phyloP scores from a whole-genome alignment of 352 stramenopile genomes.

The Pelagophyceae sp. region DNA sequence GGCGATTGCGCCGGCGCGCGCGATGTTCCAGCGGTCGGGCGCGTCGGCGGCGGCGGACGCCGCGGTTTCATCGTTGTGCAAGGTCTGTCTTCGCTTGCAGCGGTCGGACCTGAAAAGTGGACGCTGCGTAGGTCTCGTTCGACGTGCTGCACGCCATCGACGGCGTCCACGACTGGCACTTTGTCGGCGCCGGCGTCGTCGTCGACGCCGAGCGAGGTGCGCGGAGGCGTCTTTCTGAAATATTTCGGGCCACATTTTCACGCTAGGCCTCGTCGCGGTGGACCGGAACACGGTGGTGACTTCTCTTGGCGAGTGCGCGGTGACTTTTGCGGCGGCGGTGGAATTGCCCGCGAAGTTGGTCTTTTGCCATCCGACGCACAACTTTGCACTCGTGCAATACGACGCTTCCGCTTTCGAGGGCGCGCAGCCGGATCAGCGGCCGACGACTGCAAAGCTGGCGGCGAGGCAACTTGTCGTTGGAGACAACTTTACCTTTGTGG shows the following conservation, averaged over 20 bases:
- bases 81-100: too few species aligned
- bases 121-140: too few species aligned
- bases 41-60: background rate
- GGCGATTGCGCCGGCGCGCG: slow-evolving; percentile 17
- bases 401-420: slow-evolving; percentile 34
- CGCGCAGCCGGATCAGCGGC: slow-evolving; percentile 10
- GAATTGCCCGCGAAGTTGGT: slow-evolving; percentile 70
- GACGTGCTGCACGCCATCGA: slow-evolving; percentile 55
- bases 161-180: slow-evolving; percentile 72
- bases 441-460: slow-evolving; percentile 14
- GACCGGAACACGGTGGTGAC: slow-evolving; percentile 81
- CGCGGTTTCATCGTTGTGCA: slow-evolving; percentile 3
- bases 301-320: slow-evolving; percentile 64
- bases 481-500: background rate
- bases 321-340: slow-evolving; percentile 72
- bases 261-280: slow-evolving; percentile 78
- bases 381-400: slow-evolving; percentile 77
- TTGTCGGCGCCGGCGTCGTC: slow-evolving; percentile 72
- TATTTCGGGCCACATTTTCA: too few species aligned
- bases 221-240: too few species aligned
- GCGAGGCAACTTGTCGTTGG: slow-evolving; percentile 13
- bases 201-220: slow-evolving; percentile 60
- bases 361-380: slow-evolving; percentile 81
- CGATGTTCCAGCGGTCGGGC: slow-evolving; percentile 1
- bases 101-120: too few species aligned